Evolutionary conservation across 1,139 yeast species (phyloP), one percentile per base, ranked within the genome.

Genomic region (Cylindricascospora bacillispora): DNA sequence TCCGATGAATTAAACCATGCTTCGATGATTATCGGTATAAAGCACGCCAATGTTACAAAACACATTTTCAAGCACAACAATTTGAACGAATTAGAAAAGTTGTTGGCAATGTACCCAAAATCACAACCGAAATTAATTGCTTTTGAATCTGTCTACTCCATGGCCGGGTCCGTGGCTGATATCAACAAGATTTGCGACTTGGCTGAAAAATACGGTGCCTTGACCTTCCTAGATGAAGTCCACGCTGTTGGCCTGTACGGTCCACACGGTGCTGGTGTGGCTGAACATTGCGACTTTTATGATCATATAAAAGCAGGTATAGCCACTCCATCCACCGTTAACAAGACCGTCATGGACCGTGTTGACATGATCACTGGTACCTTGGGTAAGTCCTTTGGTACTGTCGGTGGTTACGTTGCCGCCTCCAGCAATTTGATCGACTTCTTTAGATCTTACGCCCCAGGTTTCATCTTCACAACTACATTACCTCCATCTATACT

Each of bases 231-330:
- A 54, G 99, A 89, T 56, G 99, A 89, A 59, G 99, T 89, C 27
- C 99, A 89, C 53, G 97, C 98, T 25, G 97, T 92, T 31, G 99
- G 99, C 34, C 73, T 89, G 79, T 89, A 89, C 56, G 98, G 98
- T 49, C 97, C 98, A 37, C 95, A 82, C 50, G 99, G 99, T 50
- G 98, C 95, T 25, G 99, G 99, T 62, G 97, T 89, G 33, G 95
- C 97, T 29, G 98, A 92, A 59, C 98, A 89, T 56, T 66, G 80
- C 50, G 81, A 89, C 58, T 86, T 83, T 49, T 81, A 81, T 28
- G 73, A 75, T 37, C 93, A 85, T 54, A 67, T 78, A 54, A 63
- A 69, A 40, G 53, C 71, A 11, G 93, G 92, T 45, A 64, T 75
- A 30, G 65, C 67, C 6, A 60, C 72, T n/a, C 68, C 73, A 31